Percentiles rank a stretch among this genome's conserved stretches.
phyloP scores from a whole-genome alignment of 257 asterid genomes.

The Jacaranda mimosifolia region DNA sequence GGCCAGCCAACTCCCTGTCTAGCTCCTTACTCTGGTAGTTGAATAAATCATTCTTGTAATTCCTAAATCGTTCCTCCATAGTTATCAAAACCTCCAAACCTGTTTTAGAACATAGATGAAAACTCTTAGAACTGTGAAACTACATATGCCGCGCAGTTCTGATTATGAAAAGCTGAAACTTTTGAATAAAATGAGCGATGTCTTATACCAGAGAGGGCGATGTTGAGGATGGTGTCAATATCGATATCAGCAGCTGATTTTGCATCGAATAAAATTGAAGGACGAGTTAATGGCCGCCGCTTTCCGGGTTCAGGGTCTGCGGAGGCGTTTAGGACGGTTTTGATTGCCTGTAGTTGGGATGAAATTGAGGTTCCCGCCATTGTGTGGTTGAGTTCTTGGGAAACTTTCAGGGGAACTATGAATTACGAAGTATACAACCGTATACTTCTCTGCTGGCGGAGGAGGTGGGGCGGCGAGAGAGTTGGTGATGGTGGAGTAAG shows the following conservation, averaged over 20 bases:
- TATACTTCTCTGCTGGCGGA: background rate
- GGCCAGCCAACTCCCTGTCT: constrained; percentile 76
- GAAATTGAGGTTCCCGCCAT: constrained; percentile 74
- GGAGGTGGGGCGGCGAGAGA: background rate
- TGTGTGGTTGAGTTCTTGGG: constrained; percentile 1
- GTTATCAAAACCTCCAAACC: constrained; percentile 74
- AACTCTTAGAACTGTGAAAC: background rate
- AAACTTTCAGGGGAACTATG: background rate
- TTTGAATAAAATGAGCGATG: background rate
- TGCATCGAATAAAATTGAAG: constrained; percentile 76
- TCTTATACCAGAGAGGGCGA: constrained; percentile 66
- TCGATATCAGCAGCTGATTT: constrained; percentile 86
- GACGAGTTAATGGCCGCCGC: constrained; percentile 74
- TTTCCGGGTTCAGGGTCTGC: constrained; percentile 70
- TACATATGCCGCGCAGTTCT: background rate
- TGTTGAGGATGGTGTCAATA: constrained; percentile 59
- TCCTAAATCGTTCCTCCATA: constrained; percentile 69
- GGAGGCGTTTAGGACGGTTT: constrained; percentile 52
- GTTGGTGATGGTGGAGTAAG: constrained; percentile 8
- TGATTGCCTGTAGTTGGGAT: constrained; percentile 73
- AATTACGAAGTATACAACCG: background rate
- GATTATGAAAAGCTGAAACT: background rate
- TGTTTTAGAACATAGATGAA: constrained; percentile 38
- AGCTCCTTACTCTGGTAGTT: constrained; percentile 72
- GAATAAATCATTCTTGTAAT: constrained; percentile 75